phyloP scores from a whole-genome alignment of 768 basidiomycete genomes.

The Obba rivulosa region DNA sequence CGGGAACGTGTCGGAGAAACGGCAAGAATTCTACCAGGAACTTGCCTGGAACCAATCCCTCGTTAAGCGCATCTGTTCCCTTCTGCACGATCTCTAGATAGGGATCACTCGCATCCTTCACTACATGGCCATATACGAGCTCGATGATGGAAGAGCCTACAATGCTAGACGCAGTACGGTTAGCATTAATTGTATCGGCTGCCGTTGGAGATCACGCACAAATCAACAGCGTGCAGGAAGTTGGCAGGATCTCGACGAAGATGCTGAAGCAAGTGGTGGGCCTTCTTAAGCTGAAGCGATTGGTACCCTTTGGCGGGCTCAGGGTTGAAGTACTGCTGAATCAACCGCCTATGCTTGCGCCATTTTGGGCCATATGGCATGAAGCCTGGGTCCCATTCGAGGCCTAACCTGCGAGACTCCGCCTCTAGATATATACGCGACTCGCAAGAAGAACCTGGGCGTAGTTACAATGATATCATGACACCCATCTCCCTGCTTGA shows the following conservation, averaged over 20 bases:
- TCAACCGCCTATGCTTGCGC: slow-evolving; percentile 35
- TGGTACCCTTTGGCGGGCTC: slow-evolving; percentile 27
- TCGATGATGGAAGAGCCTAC: slow-evolving; percentile 11
- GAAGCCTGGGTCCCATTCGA: slow-evolving; percentile 24
- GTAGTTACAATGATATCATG: slow-evolving; percentile 16
- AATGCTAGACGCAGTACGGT: neutral
- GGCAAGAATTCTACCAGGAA: slow-evolving; percentile 26
- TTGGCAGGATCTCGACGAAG: slow-evolving; percentile 30
- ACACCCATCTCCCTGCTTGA: slow-evolving; percentile 11
- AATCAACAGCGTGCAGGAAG: slow-evolving; percentile 18
- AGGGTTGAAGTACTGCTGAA: slow-evolving; percentile 36
- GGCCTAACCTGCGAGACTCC: neutral
- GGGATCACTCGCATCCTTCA: slow-evolving; percentile 20
- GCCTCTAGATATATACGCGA: neutral
- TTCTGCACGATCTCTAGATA: slow-evolving; percentile 17
- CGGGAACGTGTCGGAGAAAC: slow-evolving; percentile 12
- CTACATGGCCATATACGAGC: slow-evolving; percentile 24
- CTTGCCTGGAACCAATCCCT: slow-evolving; percentile 12
- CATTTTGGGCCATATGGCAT: slow-evolving; percentile 37
- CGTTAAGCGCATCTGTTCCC: slow-evolving; percentile 20
- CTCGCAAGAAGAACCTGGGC: neutral
- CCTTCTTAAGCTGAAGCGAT: slow-evolving; percentile 22
- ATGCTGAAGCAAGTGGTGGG: slow-evolving; percentile 25
- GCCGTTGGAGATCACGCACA: neutral
- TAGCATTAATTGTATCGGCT: neutral